phyloP scores from a whole-genome alignment of 2,329 filamentous ascomycete species.

The Juglanconis sp. region DNA sequence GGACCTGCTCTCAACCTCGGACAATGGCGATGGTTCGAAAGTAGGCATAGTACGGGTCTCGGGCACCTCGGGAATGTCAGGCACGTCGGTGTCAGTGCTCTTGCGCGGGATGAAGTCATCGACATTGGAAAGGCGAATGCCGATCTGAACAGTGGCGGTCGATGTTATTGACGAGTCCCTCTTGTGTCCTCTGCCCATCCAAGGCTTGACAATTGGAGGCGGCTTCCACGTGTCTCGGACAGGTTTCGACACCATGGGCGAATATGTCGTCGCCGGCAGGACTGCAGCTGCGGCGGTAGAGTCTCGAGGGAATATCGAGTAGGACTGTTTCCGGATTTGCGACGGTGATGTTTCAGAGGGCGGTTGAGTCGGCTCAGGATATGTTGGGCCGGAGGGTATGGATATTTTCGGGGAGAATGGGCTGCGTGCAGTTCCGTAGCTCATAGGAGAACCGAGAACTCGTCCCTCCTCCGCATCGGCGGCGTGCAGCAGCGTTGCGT shows the following conservation, averaged over 20 bases:
- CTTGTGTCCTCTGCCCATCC: constrained; percentile 42
- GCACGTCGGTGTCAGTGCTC: constrained; percentile 25
- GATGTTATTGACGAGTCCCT: constrained; percentile 62
- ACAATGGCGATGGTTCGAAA: constrained; percentile 32
- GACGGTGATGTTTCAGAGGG: constrained; percentile 22
- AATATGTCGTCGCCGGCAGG: constrained; percentile 48
- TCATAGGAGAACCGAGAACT: background rate
- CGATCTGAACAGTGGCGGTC: constrained; percentile 69
- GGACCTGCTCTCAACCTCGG: constrained; percentile 4
- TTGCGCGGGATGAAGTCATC: constrained; percentile 44
- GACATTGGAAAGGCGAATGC: constrained; percentile 62
- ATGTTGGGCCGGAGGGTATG: constrained; percentile 21
- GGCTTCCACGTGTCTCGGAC: constrained; percentile 35
- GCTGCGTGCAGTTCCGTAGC: constrained; percentile 3
- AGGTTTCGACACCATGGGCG: constrained; percentile 22
- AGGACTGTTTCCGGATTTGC: constrained; percentile 36
- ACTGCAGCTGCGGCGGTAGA: constrained; percentile 30
- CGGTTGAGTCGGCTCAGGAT: constrained; percentile 28
- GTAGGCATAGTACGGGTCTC: background rate
- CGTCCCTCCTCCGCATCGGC: background rate
- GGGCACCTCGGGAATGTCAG: background rate
- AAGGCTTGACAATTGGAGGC: constrained; percentile 41
- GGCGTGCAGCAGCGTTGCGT: constrained; percentile 3
- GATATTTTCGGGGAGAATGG: constrained; percentile 14
- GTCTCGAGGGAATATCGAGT: constrained; percentile 37